A percentile compares a stretch with the other conserved stretches of the same genome.
Conservation (phyloP, 768 basidiomycete species). For the Mycena rosella region DNA sequence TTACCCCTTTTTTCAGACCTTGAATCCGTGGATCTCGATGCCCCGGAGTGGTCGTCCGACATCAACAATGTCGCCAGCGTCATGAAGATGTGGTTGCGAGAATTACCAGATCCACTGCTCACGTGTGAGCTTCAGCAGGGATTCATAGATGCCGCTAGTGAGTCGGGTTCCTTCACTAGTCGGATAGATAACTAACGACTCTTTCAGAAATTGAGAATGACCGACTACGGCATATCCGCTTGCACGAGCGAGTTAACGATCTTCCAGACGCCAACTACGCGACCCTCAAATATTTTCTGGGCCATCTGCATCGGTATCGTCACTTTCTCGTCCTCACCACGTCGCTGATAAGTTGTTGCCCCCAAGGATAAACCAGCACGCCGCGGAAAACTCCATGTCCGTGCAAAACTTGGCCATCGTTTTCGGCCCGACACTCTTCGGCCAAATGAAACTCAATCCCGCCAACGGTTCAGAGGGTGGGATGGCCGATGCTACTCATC, state of each 20-base stretch:
- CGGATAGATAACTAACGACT: constrained; percentile 9
- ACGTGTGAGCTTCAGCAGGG: constrained; percentile 88
- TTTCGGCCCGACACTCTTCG: constrained; percentile 97
- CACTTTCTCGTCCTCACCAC: not conserved
- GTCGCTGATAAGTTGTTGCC: not conserved
- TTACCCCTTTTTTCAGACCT: constrained; percentile 63
- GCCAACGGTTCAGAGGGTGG: constrained; percentile 62
- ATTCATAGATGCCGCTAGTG: constrained; percentile 96
- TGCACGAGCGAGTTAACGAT: constrained; percentile 98
- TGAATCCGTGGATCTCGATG: constrained; percentile 87
- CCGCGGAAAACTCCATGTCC: constrained; percentile 90
- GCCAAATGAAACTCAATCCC: constrained; percentile 63
- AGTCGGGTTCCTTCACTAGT: constrained; percentile 47
- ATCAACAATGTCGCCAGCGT: constrained; percentile 97
- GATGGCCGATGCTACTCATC: constrained; percentile 78
- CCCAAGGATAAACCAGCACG: constrained; percentile 79
- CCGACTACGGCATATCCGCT: constrained; percentile 91
- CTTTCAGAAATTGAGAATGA: constrained; percentile 90
- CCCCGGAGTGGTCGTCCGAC: constrained; percentile 92
- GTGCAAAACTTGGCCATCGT: constrained; percentile 95
- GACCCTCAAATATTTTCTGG: constrained; percentile 94
- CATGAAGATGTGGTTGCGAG: constrained; percentile 95
- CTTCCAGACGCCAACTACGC: constrained; percentile 99
- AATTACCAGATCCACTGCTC: constrained; percentile 93
- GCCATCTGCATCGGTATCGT: constrained; percentile 87